Evolutionary conservation across 495 filamentous ascomycete species (phyloP), one percentile per base, ranked within the genome.

Genomic region (Collariella sp.): DNA sequence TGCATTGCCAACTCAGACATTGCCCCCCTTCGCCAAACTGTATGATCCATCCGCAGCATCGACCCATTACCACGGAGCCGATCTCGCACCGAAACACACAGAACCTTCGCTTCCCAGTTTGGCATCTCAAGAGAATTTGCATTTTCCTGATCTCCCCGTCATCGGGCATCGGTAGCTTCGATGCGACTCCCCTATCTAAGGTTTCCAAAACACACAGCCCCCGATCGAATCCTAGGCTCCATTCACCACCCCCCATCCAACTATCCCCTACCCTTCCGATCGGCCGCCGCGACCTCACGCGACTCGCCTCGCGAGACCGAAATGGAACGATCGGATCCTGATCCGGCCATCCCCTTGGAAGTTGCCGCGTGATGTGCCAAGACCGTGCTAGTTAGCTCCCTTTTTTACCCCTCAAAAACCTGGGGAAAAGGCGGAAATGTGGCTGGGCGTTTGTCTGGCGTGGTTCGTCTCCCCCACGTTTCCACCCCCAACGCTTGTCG

Each of bases 401-500:
- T 33, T n/a, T 18, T 38, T 46, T 44, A 39, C 51, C 51, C 51
- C 51, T 46, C 51, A 53, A 53, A 53, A 46, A 11, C 20, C 33
- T 46, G 42, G 43, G 33, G 49, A 43, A 52, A 22, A n/a, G 34
- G n/a, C n/a, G n/a, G 22, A 31, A 31, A 24, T 38, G 29, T 41
- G 40, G 29, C 16, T n/a, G 33, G 29, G 41, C 31, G n/a, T 22
- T 19, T 36, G 29, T 33, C 34, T 40, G 43, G 33, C 51, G 20
- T 46, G n/a, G n/a, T n/a, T n/a, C n/a, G n/a, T n/a, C 1, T 11
- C 26, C 23, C 54, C 50, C 44, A 24, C 36, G 7, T 29, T 13
- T 24, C 36, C 41, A n/a, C 46, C 18, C 29, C 35, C 16, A 47
- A 50, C 53, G n/a, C 15, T 50, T 46, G 33, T 50, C 57, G 50